These are phyloP conservation scores for Pythium periplocum DNA, from an alignment of 352 stramenopile genomes.

Conservation along the genomic window DNA sequence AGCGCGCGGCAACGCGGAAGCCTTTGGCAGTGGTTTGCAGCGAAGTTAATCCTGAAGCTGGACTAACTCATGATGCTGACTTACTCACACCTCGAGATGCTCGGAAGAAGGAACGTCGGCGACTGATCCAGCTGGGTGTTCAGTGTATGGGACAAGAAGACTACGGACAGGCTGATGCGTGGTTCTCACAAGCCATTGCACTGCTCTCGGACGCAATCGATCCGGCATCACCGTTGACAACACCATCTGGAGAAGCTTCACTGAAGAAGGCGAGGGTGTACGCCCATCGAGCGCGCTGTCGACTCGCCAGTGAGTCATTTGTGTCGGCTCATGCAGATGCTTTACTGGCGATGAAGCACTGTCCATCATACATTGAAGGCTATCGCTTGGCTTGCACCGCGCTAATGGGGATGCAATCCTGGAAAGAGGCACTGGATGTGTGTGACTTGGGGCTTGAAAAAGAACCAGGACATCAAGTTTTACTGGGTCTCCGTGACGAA, in stretches of 20 bases:
- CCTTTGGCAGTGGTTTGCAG: too few species aligned
- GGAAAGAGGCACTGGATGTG: background rate
- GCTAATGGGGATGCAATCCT: background rate
- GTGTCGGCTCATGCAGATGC: background rate
- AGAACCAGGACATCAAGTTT: too few species aligned
- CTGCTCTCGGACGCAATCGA: background rate
- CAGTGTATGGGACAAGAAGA: background rate
- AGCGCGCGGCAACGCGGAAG: too few species aligned
- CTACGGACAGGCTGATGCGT: background rate
- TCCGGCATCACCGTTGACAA: too few species aligned
- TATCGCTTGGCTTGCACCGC: constrained; percentile 3
- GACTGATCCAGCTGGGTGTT: background rate
- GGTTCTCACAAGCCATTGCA: background rate
- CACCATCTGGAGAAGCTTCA: background rate
- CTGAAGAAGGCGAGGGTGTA: background rate
- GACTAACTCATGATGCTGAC: too few species aligned
- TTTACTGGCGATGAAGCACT: background rate
- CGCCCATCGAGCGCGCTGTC: constrained; percentile 10
- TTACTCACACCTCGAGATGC: background rate
- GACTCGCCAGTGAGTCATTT: constrained; percentile 1
- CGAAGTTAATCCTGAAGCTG: too few species aligned
- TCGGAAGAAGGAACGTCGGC: background rate
- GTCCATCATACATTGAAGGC: constrained; percentile 1
- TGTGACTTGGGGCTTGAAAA: background rate
- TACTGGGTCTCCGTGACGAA: too few species aligned